Base-by-base conservation (phyloP, 331 rosid genomes). In the Pyracantha coccinea region DNA sequence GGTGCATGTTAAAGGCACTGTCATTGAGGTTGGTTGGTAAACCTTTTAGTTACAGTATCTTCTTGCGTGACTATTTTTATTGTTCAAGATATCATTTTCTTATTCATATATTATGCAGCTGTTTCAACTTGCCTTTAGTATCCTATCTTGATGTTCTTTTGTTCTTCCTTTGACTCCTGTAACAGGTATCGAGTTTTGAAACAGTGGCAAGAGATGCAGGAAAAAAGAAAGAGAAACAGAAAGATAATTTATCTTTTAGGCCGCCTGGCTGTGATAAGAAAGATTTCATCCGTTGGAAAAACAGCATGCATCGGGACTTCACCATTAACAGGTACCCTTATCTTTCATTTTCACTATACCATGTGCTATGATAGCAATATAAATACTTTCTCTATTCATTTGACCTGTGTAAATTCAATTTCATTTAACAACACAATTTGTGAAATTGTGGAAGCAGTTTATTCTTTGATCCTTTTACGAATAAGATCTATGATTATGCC, bases 121-220 rank as follows among this genome's bases (percentile, higher is more conserved):
- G 21, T 2, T 12, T 0, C 29, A 45, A 63, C 21, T 58, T 28
- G n/a, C 27, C 4, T 44, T 76, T 61, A 23, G 24, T 44, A 14
- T 45, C 9, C 29, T 4, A 38, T 72, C 58, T 77, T 32, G 31
- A 50, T 70, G 35, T 54, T 62, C 29, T 20, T 69, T 17, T n/a
- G 59, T 57, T 73, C 68, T 73, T 21, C 38, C n/a, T 24, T 47
- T 63, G 67, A 69, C 44, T 64, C 61, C 59, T 69, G 74, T 32
- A 63, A 60, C 83, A 94, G 99, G 97, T 94, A 70, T 85, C 96
- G 14, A 92, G 99, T 86, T 94, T 94, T 83, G 89, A 86, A 64
- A 94, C 97, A 15, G 87, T 82, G 77, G 83, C 90, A 66, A 72
- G 31, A 59, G 72, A 79, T 57, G 44, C 77, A 45, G 35, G 69